Base-by-base conservation (phyloP, 148 eudicot species). In the Cornus suecica region DNA sequence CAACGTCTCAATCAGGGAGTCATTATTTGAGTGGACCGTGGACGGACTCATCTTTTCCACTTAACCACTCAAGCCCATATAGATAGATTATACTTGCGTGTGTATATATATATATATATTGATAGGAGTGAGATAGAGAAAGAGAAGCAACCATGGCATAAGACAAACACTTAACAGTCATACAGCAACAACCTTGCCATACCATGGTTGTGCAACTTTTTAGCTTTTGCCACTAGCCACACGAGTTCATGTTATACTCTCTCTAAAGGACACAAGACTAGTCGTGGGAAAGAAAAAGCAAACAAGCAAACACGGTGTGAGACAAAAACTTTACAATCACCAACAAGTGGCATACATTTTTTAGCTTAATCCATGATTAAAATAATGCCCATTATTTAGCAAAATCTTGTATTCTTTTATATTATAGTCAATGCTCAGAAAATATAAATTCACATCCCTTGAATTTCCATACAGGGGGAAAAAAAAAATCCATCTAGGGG, bases 1-100 rank as follows among this genome's bases (percentile, higher is more conserved):
- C 83, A 81, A 77, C 84, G 83, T 88, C 89, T 75, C 85, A 80
- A 90, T 87, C 86, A 88, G 86, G 75, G 81, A 83, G 74, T 72
- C 76, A 89, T 87, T 82, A 84, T 86, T 86, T 65, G 75, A 61
- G 62, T 75, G 81, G 80, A 61, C 80, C 61, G 62, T 75, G 81
- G 80, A 61, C 80, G 71, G 60, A 28, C 60, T 76, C 79, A 74
- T 84, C 80, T 69, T 79, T 76, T 74, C 69, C 75, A 58, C 8
- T 20, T 58, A 58, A 58, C 62, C 62, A 82, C 81, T 67, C 74
- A 37, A 65, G 66, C 31, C 24, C 37, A 65, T 65, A 58, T 27
- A 2, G n/a, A n/a, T n/a, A 52, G 8, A 52, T 52, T 9, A 52
- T 52, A 52, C 14, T 7, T 52, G 14, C 14, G 2, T 65, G 25